A percentile compares a stretch with the other conserved stretches of the same genome.
phyloP scores from a whole-genome alignment of 2,329 filamentous ascomycete species.

The Cytospora chrysosperma region DNA sequence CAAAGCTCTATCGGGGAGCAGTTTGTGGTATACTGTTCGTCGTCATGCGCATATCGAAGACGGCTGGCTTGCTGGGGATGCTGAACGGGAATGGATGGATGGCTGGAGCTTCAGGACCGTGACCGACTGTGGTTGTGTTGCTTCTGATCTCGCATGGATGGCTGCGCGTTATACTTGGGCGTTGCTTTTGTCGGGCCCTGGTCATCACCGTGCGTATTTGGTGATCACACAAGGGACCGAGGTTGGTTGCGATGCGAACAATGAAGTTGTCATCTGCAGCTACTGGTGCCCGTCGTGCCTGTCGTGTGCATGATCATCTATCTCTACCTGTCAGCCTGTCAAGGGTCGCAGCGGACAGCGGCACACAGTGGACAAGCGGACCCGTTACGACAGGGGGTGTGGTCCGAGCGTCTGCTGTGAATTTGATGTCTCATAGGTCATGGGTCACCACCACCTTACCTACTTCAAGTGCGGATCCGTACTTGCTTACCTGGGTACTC shows the following conservation, averaged over 20 bases:
- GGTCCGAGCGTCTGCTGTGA: not conserved
- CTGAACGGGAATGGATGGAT: not conserved
- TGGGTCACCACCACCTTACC: too few relatives aligned
- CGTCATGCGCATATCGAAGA: constrained; percentile 13
- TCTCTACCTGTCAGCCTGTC: too few relatives aligned
- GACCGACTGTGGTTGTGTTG: not conserved
- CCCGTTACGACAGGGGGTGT: not conserved
- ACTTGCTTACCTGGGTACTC: too few relatives aligned
- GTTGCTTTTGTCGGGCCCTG: constrained; percentile 16
- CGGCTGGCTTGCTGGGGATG: not conserved
- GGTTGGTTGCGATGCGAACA: constrained; percentile 4
- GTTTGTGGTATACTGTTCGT: constrained; percentile 1
- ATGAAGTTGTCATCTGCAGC: constrained; percentile 23
- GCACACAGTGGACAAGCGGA: not conserved
- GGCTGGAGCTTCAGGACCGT: not conserved
- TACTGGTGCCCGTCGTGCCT: too few relatives aligned
- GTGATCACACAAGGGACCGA: constrained; percentile 13
- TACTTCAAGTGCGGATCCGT: too few relatives aligned
- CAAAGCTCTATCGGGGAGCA: constrained; percentile 10
- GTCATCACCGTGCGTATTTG: constrained; percentile 6
- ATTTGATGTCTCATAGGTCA: not conserved
- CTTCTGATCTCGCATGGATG: not conserved
- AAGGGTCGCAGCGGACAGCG: not conserved
- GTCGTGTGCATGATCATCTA: not conserved
- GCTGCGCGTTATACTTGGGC: constrained; percentile 2